A percentile compares a stretch with the other conserved stretches of the same genome.
These are phyloP conservation scores for Candida ortonii DNA, from an alignment of 805 yeast species.

Conservation along the genomic window DNA sequence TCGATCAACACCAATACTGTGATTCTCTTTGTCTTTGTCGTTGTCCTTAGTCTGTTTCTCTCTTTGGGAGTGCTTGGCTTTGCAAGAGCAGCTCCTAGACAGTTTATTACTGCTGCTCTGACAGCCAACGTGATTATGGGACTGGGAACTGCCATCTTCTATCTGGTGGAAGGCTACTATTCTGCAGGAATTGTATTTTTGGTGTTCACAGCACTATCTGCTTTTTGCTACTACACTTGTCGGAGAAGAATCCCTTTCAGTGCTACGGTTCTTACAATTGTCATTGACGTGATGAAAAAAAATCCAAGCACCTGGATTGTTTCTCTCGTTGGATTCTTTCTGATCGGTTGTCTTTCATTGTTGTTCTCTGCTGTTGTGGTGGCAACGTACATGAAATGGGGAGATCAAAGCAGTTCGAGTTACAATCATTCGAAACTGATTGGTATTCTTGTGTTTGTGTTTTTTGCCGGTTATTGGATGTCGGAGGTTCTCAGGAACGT, in stretches of 20 bases:
- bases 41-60: conserved; percentile 56
- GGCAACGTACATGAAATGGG: conserved; percentile 75
- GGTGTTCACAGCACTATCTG: conserved; percentile 26
- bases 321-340: conserved; percentile 35
- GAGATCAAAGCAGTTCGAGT: conserved; percentile 25
- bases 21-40: conserved; percentile 63
- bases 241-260: conserved; percentile 29
- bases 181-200: conserved; percentile 68
- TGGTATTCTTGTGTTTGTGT: conserved; percentile 64
- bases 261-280: conserved; percentile 29
- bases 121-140: conserved; percentile 65
- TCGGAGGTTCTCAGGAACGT: conserved; percentile 79
- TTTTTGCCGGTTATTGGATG: conserved; percentile 81
- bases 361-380: conserved; percentile 67
- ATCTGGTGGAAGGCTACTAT: conserved; percentile 64
- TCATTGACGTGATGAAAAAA: conserved; percentile 68
- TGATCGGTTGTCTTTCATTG: conserved; percentile 60
- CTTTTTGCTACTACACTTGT: conserved; percentile 18
- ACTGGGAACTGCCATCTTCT: conserved; percentile 73
- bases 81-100: conserved; percentile 63
- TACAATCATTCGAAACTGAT: conserved; percentile 22
- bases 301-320: conserved; percentile 66
- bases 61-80: conserved; percentile 53
- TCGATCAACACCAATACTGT: conserved; percentile 74
- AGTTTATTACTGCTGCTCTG: conserved; percentile 68